Evolutionary conservation across 2,329 filamentous ascomycete species (phyloP).

Genomic region (Curvularia spicifera): DNA sequence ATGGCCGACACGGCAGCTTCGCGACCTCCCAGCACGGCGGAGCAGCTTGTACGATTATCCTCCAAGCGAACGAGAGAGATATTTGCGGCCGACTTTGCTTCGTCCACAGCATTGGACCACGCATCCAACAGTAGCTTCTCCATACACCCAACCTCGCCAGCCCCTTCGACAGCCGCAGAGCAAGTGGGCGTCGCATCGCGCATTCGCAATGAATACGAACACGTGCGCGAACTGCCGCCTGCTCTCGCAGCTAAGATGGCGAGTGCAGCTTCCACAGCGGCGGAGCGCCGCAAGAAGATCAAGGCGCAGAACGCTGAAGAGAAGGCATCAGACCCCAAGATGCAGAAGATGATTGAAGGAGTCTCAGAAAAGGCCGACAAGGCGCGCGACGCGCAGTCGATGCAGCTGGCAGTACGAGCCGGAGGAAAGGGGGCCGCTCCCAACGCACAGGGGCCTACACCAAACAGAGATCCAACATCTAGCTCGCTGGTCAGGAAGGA

Average conservation of each 20-base stretch:
- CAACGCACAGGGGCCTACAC: constrained; percentile 63
- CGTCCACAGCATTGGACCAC: constrained; percentile 51
- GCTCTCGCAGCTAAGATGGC: constrained; percentile 81
- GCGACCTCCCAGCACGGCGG: constrained; percentile 27
- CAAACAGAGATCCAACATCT: constrained; percentile 57
- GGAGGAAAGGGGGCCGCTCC: constrained; percentile 56
- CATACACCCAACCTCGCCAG: constrained; percentile 54
- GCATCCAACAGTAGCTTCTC: constrained; percentile 48
- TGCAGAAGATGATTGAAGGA: constrained; percentile 72
- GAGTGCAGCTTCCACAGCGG: constrained; percentile 62
- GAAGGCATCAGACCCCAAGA: constrained; percentile 59
- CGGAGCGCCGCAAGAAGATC: constrained; percentile 67
- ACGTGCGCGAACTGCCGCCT: constrained; percentile 77
- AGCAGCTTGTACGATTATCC: constrained; percentile 51
- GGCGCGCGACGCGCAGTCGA: constrained; percentile 57
- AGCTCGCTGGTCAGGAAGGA: constrained; percentile 68
- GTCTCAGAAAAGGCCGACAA: constrained; percentile 59
- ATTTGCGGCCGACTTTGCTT: constrained; percentile 60
- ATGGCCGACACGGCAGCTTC: constrained; percentile 33
- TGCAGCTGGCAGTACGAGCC: constrained; percentile 62
- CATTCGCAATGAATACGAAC: constrained; percentile 76
- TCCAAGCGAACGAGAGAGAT: constrained; percentile 62
- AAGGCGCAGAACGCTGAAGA: constrained; percentile 59
- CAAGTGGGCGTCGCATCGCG: constrained; percentile 61
- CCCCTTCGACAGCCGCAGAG: constrained; percentile 54